Base-by-base conservation (phyloP, 2,329 filamentous ascomycete species). In the Aureobasidium musti region DNA sequence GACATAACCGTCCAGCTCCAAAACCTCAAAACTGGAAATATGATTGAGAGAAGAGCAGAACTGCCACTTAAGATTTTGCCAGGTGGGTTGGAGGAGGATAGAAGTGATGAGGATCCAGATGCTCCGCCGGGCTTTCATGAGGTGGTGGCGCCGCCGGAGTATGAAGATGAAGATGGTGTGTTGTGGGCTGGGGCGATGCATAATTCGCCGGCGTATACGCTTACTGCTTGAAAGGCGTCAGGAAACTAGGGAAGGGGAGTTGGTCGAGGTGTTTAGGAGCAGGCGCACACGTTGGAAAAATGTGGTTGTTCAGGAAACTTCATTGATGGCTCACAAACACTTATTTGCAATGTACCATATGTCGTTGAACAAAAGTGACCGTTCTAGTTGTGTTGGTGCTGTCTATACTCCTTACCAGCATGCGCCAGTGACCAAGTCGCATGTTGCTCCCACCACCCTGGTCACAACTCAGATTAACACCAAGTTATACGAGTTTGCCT, bases 81-180 rank as follows among this genome's bases (percentile, higher is more conserved):
- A 0, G 57, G 57, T 17, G 41, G 41, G 11, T 23, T 61, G 57
- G 57, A 19, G 11, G 41, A 61, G 30, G 28, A 61, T 14, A 43
- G 37, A 14, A 21, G 57, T 0, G 43, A 8, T 1, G 57, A 26
- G 11, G 57, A 61, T 3, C 28, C 23, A 3, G 57, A 61, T 61
- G 57, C 57, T 1, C 57, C 57, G 43, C 57, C 57, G 1, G 57
- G 26, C 2, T 61, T 61, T 11, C 30, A 47, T 37, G 57, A 61
- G 26, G 28, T 23, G 3, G 35, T 37, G 1, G n/a, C 17, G 10
- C 57, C 57, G 43, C 57, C 57, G 19, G 39, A n/a, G 11, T 61
- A 61, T 37, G 57, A 61, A 19, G 35, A 35, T 3, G 57, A 35
- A 26, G 56, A 28, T 47, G 41, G 23, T 1, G 35, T 37, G 1